Evolutionary conservation across 1,284 basidiomycete genomes (phyloP).

Genomic region (Moesziomyces sp.): DNA sequence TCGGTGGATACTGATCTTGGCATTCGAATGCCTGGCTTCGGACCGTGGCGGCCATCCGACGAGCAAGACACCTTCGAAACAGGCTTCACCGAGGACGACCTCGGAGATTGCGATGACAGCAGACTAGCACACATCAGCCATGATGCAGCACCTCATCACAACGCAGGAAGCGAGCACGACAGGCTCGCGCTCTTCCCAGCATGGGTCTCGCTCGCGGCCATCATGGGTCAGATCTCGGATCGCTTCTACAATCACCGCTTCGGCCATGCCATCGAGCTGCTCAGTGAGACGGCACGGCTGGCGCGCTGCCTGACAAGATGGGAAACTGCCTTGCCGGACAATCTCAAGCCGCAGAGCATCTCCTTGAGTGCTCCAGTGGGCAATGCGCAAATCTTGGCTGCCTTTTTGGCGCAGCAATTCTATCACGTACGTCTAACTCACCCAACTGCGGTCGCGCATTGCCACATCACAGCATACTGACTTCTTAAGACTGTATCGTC

Average conservation of each 20-base stretch:
- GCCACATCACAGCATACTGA: not conserved
- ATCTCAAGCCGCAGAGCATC: slow-evolving; percentile 15
- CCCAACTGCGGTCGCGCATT: too few species aligned
- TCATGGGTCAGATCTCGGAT: slow-evolving; percentile 20
- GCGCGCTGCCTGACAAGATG: slow-evolving; percentile 4
- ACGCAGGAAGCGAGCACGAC: not conserved
- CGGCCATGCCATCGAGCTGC: slow-evolving; percentile 12
- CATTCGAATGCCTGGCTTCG: not conserved
- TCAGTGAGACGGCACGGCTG: slow-evolving; percentile 12
- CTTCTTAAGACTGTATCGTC: too few species aligned
- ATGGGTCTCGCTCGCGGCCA: slow-evolving; percentile 13
- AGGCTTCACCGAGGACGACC: not conserved
- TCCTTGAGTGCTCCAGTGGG: not conserved
- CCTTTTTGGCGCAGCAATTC: slow-evolving; percentile 14
- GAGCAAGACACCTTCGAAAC: not conserved
- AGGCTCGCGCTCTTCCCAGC: slow-evolving; percentile 2
- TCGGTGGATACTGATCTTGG: slow-evolving; percentile 1
- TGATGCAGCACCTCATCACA: not conserved
- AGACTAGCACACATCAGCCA: not conserved
- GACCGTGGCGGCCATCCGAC: not conserved
- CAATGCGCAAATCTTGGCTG: slow-evolving; percentile 2
- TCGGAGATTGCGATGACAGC: not conserved
- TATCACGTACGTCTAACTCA: slow-evolving; percentile 7
- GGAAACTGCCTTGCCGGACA: slow-evolving; percentile 6
- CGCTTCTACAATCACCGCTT: slow-evolving; percentile 17